Evolutionary conservation across 2,329 filamentous ascomycete species (phyloP), one percentile per base, ranked within the genome.

Genomic region (Alternaria angustiovoidea): DNA sequence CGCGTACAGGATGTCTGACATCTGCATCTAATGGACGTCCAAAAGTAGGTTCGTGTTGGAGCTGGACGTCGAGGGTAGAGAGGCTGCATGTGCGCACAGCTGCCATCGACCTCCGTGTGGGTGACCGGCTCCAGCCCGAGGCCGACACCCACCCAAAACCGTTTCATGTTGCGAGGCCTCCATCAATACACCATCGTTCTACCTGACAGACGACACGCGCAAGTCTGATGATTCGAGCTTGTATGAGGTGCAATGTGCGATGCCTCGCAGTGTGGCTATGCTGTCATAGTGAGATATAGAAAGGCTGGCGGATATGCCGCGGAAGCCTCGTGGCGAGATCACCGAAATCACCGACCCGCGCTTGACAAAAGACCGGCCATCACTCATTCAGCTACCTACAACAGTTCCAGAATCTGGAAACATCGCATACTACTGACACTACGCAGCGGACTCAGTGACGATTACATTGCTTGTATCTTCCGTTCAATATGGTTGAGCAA

Each of bases 401-500:
- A 47, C 44, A 3, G 20, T 47, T n/a, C 18, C 14, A 32, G 44
- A 32, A 32, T 20, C 44, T 16, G 12, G 4, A 24, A 32, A 20
- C 14, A 18, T 18, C 18, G 28, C 14, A 20, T 22, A 20, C 44
- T n/a, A 47, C n/a, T 20, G 26, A 20, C 3, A 47, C 44, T 47
- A 16, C 44, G n/a, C 26, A 47, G n/a, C 30, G 7, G 20, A 32
- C 4, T 32, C 30, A 47, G 3, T 20, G 12, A 7, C 32, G n/a
- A 47, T 18, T 7, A 7, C 4, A 12, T 32, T 18, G 8, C 28
- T 47, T 47, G 28, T 9, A 32, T 18, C 32, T 3, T 3, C n/a
- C 26, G 8, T 30, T 12, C 51, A 53, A 61, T 42, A 63, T 63
- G 61, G 14, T 43, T 32, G 55, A 62, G 22, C 42, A 53, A 51